Evolutionary conservation across 2,329 filamentous ascomycete species (phyloP).

Genomic region (Xylaria arbuscula): DNA sequence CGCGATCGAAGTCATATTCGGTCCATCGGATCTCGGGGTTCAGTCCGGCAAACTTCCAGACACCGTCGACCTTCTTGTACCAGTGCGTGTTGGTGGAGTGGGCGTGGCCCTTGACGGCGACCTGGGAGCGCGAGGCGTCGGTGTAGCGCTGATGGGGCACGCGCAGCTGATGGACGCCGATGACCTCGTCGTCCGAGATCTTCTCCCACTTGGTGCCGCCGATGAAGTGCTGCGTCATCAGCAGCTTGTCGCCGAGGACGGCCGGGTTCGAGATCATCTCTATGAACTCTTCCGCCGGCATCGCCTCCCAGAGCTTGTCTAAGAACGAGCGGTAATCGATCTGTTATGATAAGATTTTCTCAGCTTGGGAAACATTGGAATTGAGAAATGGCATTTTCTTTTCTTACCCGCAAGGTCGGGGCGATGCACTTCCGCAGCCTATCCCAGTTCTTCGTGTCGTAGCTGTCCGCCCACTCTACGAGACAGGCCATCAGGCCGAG

Average conservation of each 20-base stretch:
- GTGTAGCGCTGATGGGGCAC: slow-evolving; percentile 72
- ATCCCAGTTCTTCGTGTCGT: slow-evolving; percentile 73
- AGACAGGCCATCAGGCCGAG: slow-evolving; percentile 49
- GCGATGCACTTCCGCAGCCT: slow-evolving; percentile 70
- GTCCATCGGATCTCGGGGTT: slow-evolving; percentile 66
- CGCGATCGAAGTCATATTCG: slow-evolving; percentile 68
- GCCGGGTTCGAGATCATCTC: slow-evolving; percentile 66
- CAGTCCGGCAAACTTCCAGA: slow-evolving; percentile 71
- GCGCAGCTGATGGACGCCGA: slow-evolving; percentile 70
- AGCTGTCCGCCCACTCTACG: slow-evolving; percentile 72
- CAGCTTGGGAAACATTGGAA: slow-evolving; percentile 4
- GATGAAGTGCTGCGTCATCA: slow-evolving; percentile 74
- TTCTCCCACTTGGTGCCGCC: slow-evolving; percentile 68
- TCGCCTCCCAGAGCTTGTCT: slow-evolving; percentile 69
- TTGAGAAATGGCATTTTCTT: slow-evolving; percentile 10
- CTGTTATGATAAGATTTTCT: slow-evolving; percentile 49
- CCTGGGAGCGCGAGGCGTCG: slow-evolving; percentile 58
- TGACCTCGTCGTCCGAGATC: slow-evolving; percentile 66
- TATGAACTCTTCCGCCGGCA: slow-evolving; percentile 71
- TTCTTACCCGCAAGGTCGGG: slow-evolving; percentile 63
- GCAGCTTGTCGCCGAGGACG: slow-evolving; percentile 69
- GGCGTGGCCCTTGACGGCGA: slow-evolving; percentile 69
- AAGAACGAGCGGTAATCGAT: slow-evolving; percentile 78
- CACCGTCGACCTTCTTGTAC: slow-evolving; percentile 68
- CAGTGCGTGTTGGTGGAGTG: slow-evolving; percentile 68